These are phyloP conservation scores for Schwanniomyces pseudopolymorphus DNA, from an alignment of 805 yeast genomes.

Conservation along the genomic window DNA sequence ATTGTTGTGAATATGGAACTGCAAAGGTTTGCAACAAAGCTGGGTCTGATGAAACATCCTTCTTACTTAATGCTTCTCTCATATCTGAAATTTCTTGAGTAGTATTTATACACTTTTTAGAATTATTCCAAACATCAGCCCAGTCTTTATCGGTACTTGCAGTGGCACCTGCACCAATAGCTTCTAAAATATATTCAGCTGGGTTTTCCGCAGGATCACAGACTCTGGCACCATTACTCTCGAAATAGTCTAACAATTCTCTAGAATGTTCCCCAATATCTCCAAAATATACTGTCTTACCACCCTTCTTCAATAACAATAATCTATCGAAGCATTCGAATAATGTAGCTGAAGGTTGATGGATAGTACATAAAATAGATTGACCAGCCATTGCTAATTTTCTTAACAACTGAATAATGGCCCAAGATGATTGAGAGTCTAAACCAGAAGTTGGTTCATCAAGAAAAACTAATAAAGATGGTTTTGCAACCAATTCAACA, in stretches of 20 bases:
- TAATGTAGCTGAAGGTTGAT: slow-evolving; percentile 52
- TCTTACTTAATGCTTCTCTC: slow-evolving; percentile 2
- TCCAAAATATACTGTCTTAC: slow-evolving; percentile 23
- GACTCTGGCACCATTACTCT: slow-evolving; percentile 43
- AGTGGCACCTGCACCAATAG: slow-evolving; percentile 80
- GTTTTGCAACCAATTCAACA: slow-evolving; percentile 18
- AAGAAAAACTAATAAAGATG: slow-evolving; percentile 47
- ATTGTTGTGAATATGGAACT: slow-evolving; percentile 15
- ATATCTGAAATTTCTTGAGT: slow-evolving; percentile 8
- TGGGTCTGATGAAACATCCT: slow-evolving; percentile 3
- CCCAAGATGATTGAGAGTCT: slow-evolving; percentile 59
- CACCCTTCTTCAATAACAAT: slow-evolving; percentile 29
- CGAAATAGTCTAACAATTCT: slow-evolving; percentile 14
- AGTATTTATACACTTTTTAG: slow-evolving; percentile 11
- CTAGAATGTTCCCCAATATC: slow-evolving; percentile 22
- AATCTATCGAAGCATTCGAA: slow-evolving; percentile 37
- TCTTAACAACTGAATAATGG: slow-evolving; percentile 52
- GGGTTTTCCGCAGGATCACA: slow-evolving; percentile 49
- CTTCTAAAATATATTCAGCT: slow-evolving; percentile 31
- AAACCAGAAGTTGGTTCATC: slow-evolving; percentile 67
- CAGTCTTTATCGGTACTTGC: slow-evolving; percentile 60
- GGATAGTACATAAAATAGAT: slow-evolving; percentile 67
- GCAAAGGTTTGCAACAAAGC: slow-evolving; percentile 11
- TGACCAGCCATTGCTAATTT: slow-evolving; percentile 50
- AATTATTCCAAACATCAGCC: slow-evolving; percentile 57